Evolutionary conservation across 306 rosid genomes (phyloP), one percentile per base, ranked within the genome.

Genomic region (Dicorynia guianensis): DNA sequence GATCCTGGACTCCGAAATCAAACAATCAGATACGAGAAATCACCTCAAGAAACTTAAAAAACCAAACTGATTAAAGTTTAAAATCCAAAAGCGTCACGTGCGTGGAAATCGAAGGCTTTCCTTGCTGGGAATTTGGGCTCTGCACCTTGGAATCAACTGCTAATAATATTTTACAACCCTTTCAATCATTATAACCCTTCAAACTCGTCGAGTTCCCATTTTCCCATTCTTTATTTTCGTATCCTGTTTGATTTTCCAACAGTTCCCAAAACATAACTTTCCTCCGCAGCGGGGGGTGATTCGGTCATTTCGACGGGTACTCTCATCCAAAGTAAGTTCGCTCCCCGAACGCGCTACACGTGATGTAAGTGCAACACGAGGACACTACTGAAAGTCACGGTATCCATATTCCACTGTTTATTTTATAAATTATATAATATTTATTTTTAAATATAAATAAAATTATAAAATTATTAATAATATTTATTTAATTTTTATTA

Each of bases 321-420:
- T 34, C 59, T 58, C 60, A 34, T 53, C 33, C 30, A 30, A 75
- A 6, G 66, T 82, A 13, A 66, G 10, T 25, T 34, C 47, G 76
- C 42, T 43, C n/a, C 12, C 34, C 57, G 19, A 66, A 84, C 91
- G 88, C 88, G 84, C 86, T 65, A 67, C 57, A 12, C n/a, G 43
- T 67, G 75, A 79, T 25, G 30, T 25, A 25, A 25, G 30, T 1
- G 30, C 30, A 25, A 78, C 56, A 58, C 50, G 61, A 25, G 5
- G 65, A 34, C 42, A 33, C 4, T 48, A 38, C 77, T 4, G 9
- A 49, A 3, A 0, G 4, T 40, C 44, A 9, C 44, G 44, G 8
- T 9, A 40, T 9, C 7, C 44, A 40, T 40, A 40, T 6, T 40
- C 44, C 6, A 2, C 30, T 1, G 2, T n/a, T n/a, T n/a, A n/a